Evolutionary conservation across 768 basidiomycete genomes (phyloP).

Genomic region (Sarcomyxa edulis): DNA sequence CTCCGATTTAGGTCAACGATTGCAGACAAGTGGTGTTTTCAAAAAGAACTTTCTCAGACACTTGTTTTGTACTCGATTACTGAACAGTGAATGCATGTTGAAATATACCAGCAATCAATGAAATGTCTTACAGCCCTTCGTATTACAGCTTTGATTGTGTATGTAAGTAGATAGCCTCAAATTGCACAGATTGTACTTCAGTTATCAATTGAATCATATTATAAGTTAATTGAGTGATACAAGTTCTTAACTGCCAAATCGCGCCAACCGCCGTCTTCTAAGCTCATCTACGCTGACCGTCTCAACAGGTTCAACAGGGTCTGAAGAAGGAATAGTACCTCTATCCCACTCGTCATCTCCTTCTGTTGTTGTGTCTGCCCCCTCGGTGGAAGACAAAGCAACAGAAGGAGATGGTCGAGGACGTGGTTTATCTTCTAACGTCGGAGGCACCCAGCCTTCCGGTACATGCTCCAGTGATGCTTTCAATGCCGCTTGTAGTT

Average conservation of each 20-base stretch:
- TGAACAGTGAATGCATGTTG: too few species aligned
- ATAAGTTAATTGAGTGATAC: too few species aligned
- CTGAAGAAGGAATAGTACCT: conserved; percentile 28
- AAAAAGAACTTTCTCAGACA: too few species aligned
- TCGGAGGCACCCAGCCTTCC: conserved; percentile 39
- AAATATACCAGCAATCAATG: too few species aligned
- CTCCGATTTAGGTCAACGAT: too few species aligned
- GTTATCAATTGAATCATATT: too few species aligned
- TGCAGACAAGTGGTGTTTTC: too few species aligned
- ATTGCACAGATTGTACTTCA: too few species aligned
- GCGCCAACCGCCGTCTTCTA: conserved; percentile 54
- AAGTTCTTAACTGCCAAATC: conserved; percentile 44
- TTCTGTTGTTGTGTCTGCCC: conserved; percentile 5
- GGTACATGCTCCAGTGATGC: conserved; percentile 73
- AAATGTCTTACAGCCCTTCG: too few species aligned
- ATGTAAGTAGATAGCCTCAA: too few species aligned
- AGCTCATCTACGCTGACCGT: conserved; percentile 60
- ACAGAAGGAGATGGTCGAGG: conserved; percentile 5
- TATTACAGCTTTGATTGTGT: too few species aligned
- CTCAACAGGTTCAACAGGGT: conserved; percentile 21
- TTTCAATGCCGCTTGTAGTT: conserved; percentile 81
- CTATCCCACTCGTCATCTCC: conserved; percentile 33
- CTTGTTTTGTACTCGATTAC: too few species aligned
- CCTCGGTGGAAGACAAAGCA: conserved; percentile 6
- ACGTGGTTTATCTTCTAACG: conserved; percentile 10